Base-by-base conservation (phyloP, 2,329 filamentous ascomycete species). In the Trichoderma atrobrunneum region DNA sequence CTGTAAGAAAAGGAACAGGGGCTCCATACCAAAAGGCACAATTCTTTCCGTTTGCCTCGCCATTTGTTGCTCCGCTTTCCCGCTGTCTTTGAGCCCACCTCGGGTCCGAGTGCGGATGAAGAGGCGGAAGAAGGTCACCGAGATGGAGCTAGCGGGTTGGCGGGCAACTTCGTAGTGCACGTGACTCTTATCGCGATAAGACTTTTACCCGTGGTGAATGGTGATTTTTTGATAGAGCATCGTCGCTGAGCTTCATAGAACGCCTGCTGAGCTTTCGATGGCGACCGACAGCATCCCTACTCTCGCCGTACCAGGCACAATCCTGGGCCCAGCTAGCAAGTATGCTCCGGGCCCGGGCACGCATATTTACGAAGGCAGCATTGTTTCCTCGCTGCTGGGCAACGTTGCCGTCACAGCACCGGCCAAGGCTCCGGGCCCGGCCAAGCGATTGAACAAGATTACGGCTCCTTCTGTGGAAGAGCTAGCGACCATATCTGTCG, bases 311-410 rank as follows among this genome's bases (percentile, higher is more conserved):
- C 96, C 96, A 12, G 96, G 96, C 79, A 93, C 96, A 80, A 84
- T 90, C 60, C 88, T 99, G 54, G 95, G 93, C 34, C 83, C 91
- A 21, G 82, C 86, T 21, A 85, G 87, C 70, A 88, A 89, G 75
- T 95, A 92, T 82, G 83, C 87, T 54, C 88, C 94, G 32, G 95
- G 95, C 16, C 86, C 93, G 12, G 96, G 95, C 75, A 97, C 94
- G 0, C 94, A 98, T 81, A 86, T 97, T 75, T 88, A 93, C 82
- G 86, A 92, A 74, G 86, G 89, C 74, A 88, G 91, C 72, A 88
- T 98, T 76, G 92, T 92, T 81, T 91, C 95, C 73, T 97, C 95
- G 24, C 90, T 98, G 74, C 88, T 94, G 64, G 95, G 95, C 62
- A 87, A 88, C 54, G 88, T 95, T 74, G 82, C 85, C 72, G 82